These are phyloP conservation scores for Flueggea neowawraea DNA, from an alignment of 441 rosid species.

Conservation along the genomic window DNA sequence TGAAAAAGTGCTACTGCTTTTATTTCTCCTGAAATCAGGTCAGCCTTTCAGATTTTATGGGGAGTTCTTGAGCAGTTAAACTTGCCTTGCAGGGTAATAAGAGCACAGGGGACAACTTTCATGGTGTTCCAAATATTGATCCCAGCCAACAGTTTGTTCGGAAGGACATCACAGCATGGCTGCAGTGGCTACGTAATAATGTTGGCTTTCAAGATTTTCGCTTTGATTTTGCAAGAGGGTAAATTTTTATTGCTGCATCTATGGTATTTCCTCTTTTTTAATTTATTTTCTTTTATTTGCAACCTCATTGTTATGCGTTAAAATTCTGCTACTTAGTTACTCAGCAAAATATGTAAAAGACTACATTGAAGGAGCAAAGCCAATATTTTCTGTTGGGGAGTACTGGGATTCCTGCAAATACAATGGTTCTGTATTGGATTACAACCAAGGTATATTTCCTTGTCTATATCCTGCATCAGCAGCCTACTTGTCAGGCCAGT, in stretches of 20 bases:
- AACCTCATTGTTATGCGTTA: background rate
- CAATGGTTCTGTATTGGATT: conserved; percentile 53
- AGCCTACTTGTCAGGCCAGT: background rate
- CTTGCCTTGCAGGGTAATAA: conserved; percentile 49
- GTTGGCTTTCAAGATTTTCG: conserved; percentile 95
- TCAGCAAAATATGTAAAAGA: conserved; percentile 77
- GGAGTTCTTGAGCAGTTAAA: conserved; percentile 13
- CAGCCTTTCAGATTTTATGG: too few species aligned
- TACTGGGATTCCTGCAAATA: conserved; percentile 96
- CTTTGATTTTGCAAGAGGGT: conserved; percentile 95
- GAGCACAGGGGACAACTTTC: conserved; percentile 90
- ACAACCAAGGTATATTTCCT: conserved; percentile 65
- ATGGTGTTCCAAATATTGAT: conserved; percentile 93
- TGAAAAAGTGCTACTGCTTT: too few species aligned
- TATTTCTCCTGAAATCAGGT: too few species aligned
- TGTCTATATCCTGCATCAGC: conserved; percentile 10
- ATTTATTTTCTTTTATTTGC: background rate
- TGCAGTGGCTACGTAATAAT: conserved; percentile 66
- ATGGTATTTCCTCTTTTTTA: conserved; percentile 5
- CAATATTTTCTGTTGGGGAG: conserved; percentile 84
- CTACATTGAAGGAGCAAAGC: conserved; percentile 84
- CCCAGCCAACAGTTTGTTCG: conserved; percentile 84
- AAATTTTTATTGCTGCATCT: conserved; percentile 23
- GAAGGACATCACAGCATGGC: conserved; percentile 75
- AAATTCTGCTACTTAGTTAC: conserved; percentile 43